These are phyloP conservation scores for Melocanna baccifera DNA, from an alignment of 176 grass and related monocot genomes.

Conservation along the genomic window DNA sequence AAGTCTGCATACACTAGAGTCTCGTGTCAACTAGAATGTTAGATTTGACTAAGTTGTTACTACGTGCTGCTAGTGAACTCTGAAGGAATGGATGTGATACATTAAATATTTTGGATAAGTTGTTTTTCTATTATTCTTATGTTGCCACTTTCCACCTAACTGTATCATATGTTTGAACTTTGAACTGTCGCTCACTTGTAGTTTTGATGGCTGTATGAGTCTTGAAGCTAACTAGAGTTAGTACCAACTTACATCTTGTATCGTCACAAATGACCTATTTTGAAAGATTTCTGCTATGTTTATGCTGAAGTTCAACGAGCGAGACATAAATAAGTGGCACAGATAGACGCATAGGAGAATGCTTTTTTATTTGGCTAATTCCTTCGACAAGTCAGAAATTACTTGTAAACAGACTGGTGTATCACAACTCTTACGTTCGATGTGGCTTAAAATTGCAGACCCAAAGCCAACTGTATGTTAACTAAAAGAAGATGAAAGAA, in stretches of 20 bases:
- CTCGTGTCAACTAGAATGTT: slow-evolving; percentile 6
- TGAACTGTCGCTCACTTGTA: background rate
- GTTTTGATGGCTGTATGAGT: background rate
- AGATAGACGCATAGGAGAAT: background rate
- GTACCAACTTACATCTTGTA: background rate
- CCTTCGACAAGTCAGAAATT: background rate
- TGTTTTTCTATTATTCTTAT: slow-evolving; percentile 7
- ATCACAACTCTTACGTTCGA: background rate
- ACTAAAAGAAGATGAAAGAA: background rate
- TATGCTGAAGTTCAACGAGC: slow-evolving; percentile 2
- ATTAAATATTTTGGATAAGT: background rate
- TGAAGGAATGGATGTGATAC: slow-evolving; percentile 3
- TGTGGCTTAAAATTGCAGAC: background rate
- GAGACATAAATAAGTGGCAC: background rate
- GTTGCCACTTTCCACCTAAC: background rate
- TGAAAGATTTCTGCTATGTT: background rate
- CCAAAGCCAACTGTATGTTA: background rate
- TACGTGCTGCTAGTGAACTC: slow-evolving; percentile 5
- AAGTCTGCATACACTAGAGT: background rate
- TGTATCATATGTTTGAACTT: background rate
- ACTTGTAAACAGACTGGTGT: background rate
- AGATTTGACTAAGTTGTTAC: background rate
- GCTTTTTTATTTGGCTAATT: slow-evolving; percentile 24
- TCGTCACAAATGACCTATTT: background rate
- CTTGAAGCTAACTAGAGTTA: slow-evolving; percentile 2